Evolutionary conservation across 2,329 filamentous ascomycete species (phyloP).

Genomic region (Drechmeria coniospora): DNA sequence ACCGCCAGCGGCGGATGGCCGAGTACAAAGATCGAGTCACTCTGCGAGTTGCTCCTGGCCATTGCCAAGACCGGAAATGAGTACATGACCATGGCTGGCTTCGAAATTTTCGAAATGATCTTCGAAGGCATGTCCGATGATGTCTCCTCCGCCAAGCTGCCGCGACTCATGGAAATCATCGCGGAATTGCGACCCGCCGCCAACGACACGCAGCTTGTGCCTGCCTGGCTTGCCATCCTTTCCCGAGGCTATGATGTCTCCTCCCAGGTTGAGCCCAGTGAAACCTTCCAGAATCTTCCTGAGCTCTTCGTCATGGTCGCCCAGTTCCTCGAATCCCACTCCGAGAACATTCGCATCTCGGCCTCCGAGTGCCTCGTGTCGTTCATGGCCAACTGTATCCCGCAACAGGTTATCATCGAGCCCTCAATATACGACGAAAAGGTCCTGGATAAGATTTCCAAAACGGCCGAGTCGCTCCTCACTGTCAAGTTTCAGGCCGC

Average conservation of each 20-base stretch:
- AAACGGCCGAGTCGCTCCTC: slow-evolving; percentile 56
- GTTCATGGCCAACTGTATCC: slow-evolving; percentile 81
- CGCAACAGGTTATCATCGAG: slow-evolving; percentile 66
- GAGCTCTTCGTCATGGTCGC: slow-evolving; percentile 69
- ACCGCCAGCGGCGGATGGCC: slow-evolving; percentile 86
- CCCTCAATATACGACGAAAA: slow-evolving; percentile 91
- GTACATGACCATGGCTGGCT: slow-evolving; percentile 89
- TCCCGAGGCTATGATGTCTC: slow-evolving; percentile 91
- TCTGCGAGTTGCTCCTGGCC: slow-evolving; percentile 77
- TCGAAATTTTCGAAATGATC: slow-evolving; percentile 95
- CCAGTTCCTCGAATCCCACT: slow-evolving; percentile 69
- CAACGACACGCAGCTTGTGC: slow-evolving; percentile 87
- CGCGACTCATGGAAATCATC: slow-evolving; percentile 79
- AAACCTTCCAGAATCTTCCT: slow-evolving; percentile 83
- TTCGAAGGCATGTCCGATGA: slow-evolving; percentile 85
- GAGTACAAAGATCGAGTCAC: slow-evolving; percentile 80
- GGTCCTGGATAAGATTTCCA: slow-evolving; percentile 65
- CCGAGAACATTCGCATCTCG: slow-evolving; percentile 85
- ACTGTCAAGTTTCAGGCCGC: slow-evolving; percentile 86
- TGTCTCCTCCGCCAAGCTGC: slow-evolving; percentile 75
- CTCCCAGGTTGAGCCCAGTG: slow-evolving; percentile 72
- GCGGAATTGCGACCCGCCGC: slow-evolving; percentile 79
- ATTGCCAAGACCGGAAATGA: slow-evolving; percentile 87
- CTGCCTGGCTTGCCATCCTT: slow-evolving; percentile 91
- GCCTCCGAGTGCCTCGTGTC: slow-evolving; percentile 91